Evolutionary conservation across 805 yeast species (phyloP).

Genomic region (Candida pseudoglaebosa): DNA sequence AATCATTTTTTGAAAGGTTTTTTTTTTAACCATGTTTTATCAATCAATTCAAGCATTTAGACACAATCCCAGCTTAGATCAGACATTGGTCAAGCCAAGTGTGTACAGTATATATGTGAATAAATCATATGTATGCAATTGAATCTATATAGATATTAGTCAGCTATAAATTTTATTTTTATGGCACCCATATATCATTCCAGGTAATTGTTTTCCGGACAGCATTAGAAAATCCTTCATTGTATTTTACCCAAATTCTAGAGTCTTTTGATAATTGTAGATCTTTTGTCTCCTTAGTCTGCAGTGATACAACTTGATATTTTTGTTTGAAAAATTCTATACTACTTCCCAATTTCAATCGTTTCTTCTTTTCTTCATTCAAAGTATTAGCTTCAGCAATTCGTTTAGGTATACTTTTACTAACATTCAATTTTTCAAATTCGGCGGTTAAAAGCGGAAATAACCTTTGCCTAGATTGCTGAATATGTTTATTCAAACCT

Average conservation of each 20-base stretch:
- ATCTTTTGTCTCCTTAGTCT: slow-evolving; percentile 10
- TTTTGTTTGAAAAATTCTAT: slow-evolving; percentile 37
- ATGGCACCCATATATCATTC: slow-evolving; percentile 55
- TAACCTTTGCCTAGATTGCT: slow-evolving; percentile 27
- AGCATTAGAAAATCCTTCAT: slow-evolving; percentile 90
- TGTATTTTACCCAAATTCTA: slow-evolving; percentile 78
- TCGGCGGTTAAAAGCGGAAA: slow-evolving; percentile 37
- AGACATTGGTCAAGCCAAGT: too few relatives aligned
- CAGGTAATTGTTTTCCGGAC: slow-evolving; percentile 81
- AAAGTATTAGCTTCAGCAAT: slow-evolving; percentile 6
- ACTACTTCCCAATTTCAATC: slow-evolving; percentile 25
- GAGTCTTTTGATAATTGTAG: slow-evolving; percentile 26
- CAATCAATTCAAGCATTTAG: too few relatives aligned
- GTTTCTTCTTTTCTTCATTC: slow-evolving; percentile 14
- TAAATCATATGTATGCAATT: too few relatives aligned
- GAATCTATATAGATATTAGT: too few relatives aligned
- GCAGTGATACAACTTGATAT: slow-evolving; percentile 32
- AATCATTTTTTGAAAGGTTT: slow-evolving; percentile 79
- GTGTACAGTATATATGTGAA: too few relatives aligned
- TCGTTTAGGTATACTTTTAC: slow-evolving; percentile 10
- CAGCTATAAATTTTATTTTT: too few relatives aligned
- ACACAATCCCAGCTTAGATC: too few relatives aligned
- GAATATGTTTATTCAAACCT: slow-evolving; percentile 18
- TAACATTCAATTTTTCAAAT: slow-evolving; percentile 19
- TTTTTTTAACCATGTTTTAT: too few relatives aligned